These are phyloP conservation scores for Pterocarpus santalinus DNA, from an alignment of 306 rosid species.

Conservation along the genomic window DNA sequence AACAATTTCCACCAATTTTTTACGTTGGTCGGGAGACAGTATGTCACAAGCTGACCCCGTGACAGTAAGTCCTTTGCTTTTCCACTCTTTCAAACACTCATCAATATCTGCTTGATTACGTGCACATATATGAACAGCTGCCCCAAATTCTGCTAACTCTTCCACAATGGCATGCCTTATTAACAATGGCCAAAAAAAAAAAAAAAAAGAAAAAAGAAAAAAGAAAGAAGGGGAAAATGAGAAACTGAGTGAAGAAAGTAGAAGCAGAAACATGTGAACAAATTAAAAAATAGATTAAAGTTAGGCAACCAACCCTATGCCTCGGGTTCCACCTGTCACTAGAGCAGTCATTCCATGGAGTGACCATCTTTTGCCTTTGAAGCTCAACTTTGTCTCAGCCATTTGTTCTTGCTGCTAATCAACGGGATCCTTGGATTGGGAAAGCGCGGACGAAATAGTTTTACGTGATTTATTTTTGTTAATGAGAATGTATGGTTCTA, in stretches of 20 bases:
- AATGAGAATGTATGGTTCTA: too few species aligned
- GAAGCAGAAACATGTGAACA: not conserved
- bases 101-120: constrained; percentile 40
- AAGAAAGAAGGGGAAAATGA: too few species aligned
- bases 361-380: constrained; percentile 46
- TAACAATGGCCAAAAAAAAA: not conserved
- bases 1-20: constrained; percentile 27
- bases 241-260: not conserved
- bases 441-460: not conserved
- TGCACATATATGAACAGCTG: constrained; percentile 42
- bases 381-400: constrained; percentile 20
- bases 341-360: constrained; percentile 56
- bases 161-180: constrained; percentile 46
- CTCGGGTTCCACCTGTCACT: constrained; percentile 50
- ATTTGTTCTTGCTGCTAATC: not conserved
- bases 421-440: not conserved
- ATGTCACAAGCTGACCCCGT: constrained; percentile 44
- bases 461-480: too few species aligned
- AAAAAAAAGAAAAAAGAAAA: not conserved
- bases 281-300: not conserved
- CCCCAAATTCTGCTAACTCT: constrained; percentile 54
- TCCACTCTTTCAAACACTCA: constrained; percentile 45
- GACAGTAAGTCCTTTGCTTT: constrained; percentile 29
- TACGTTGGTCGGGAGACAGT: not conserved
- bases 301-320: constrained; percentile 46